Base-by-base conservation (phyloP, 805 yeast genomes). In the Zygosaccharomyces rouxii region DNA sequence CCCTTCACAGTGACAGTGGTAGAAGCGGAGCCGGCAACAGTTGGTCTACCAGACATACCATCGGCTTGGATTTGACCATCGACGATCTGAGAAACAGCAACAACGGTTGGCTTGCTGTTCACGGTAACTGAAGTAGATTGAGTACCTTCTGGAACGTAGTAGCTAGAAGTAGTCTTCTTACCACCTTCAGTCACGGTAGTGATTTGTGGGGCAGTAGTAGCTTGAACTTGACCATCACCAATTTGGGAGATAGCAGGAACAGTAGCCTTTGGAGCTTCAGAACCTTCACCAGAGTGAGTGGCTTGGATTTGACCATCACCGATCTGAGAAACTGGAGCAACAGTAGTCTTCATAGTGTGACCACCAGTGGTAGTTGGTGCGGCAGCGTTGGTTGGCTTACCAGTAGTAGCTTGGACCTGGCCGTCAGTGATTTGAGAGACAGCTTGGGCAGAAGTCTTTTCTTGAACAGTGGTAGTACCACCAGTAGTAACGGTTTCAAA, bases 1-100 rank as follows among this genome's bases (percentile, higher is more conserved):
- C 42, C 42, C 13, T 21, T 39, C 33, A 39, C 42, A 21, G 42
- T 39, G 16, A 67, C 58, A 42, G 71, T 66, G 46, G 67, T 53
- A 26, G 44, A 40, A 22, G 44, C 44, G 22, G 44, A 40, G 25
- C 64, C 65, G 30, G 67, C 59, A 29, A 49, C 38, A 29, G 45
- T 50, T 50, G 38, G 68, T 19, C 21, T 21, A 40, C 29, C 42
- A 23, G 69, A 63, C 54, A 63, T 45, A 43, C 70, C 64, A 44
- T 73, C 42, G 42, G 77, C 74, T 41, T 68, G 83, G 57, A 78
- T 67, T 67, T 79, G 84, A 61, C 84, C 83, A 55, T 79, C 84
- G 55, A 73, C 60, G 73, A 53, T 70, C 44, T 57, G 55, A 21
- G 70, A 52, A 22, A 64, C 50, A 18, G 67, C 52, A 33, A 53